Evolutionary conservation across 208 protist genomes (phyloP), one percentile per base, ranked within the genome.

Genomic region (Tritrichomonas foetus): DNA sequence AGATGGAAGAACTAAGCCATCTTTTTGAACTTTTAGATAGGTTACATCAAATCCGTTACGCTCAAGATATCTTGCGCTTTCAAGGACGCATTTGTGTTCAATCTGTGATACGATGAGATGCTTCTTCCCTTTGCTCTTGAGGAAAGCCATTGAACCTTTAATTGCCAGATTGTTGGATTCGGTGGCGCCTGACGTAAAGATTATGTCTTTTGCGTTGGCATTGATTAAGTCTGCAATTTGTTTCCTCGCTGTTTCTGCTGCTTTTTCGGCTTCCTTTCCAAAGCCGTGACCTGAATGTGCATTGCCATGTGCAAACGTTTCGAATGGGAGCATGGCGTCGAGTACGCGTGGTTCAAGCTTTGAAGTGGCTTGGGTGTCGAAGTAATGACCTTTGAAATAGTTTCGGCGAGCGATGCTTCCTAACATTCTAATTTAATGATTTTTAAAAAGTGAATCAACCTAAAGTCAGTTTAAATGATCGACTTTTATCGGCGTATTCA

Each of bases 121-220:
- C 66, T 98, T 98, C 96, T 99, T 99, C 95, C 97, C 98, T 2
- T 95, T 96, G 49, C 95, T 94, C 94, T 99, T 72, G 13, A 74
- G 66, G 66, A 49, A 84, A 22, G 3, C 30, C 61, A 64, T 80
- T 0, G 27, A 16, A 20, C 98, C 99, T 96, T 99, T 99, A 72
- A 99, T 97, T 53, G 98, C 98, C 75, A 99, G 98, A 96, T 99
- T 99, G 95, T 99, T 99, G 47, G 96, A 98, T 95, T 99, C 98
- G n/a, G 99, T 99, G 22, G 98, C 99, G 61, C 99, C 99, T 75
- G 97, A 98, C n/a, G 99, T 99, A 96, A 99, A 99, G 93, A 99
- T 96, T 49, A 99, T 97, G 94, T 99, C 98, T 94, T 99, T 99
- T 14, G 98, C 95, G 93, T 97, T 97, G 11, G 98, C 97, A 1